Conservation (phyloP, 2,329 filamentous ascomycete species). For the Penicillium sp. region DNA sequence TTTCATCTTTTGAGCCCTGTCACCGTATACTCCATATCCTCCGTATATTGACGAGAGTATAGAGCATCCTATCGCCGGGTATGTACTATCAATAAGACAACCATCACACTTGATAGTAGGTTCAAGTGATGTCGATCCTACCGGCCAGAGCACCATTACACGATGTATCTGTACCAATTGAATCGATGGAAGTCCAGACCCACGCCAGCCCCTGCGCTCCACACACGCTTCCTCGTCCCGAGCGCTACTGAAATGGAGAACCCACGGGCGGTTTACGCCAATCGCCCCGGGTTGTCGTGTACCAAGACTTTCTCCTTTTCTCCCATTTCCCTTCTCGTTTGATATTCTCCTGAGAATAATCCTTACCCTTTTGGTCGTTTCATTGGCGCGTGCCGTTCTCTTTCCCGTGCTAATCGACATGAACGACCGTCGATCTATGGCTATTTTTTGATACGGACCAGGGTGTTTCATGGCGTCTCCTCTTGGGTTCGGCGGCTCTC, state of each 20-base stretch:
- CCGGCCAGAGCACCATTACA: constrained; percentile 14
- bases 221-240: constrained; percentile 12
- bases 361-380: constrained; percentile 22
- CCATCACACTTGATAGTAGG: constrained; percentile 7
- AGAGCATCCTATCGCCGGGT: neutral
- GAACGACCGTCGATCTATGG: constrained; percentile 25
- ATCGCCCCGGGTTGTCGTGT: constrained; percentile 11
- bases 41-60: neutral
- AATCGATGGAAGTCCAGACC: constrained; percentile 12
- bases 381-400: constrained; percentile 17
- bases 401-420: constrained; percentile 22
- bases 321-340: constrained; percentile 1
- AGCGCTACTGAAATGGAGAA: constrained; percentile 15
- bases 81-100: neutral
- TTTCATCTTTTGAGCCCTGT: neutral
- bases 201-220: constrained; percentile 14
- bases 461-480: constrained; percentile 23
- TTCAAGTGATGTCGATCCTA: constrained; percentile 20
- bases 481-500: constrained; percentile 15
- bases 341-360: constrained; percentile 15
- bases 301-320: constrained; percentile 13
- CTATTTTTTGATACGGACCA: constrained; percentile 24
- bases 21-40: neutral
- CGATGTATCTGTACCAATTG: constrained; percentile 19
- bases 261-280: constrained; percentile 21